Percentiles rank a stretch among this genome's conserved stretches.
These are phyloP conservation scores for Amborella trichopoda DNA, from an alignment of 164 flowering plant species.

Conservation along the genomic window DNA sequence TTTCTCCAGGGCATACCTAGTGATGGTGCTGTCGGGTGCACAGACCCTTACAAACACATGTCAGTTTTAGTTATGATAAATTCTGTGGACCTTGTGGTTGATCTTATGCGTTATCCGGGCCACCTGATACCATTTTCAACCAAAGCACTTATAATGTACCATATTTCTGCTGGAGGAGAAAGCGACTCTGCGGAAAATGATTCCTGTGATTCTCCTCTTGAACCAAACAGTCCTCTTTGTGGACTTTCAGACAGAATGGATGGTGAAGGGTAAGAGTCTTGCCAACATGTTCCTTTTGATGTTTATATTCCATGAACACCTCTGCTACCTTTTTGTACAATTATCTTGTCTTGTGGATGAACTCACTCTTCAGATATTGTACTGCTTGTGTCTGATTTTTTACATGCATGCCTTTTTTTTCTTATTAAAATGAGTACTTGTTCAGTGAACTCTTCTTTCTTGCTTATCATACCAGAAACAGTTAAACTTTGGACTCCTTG, in stretches of 20 bases:
- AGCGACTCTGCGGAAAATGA: constrained; percentile 99
- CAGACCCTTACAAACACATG: constrained; percentile 83
- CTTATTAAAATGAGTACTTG: no score
- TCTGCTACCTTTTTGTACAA: no score
- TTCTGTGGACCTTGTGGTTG: constrained; percentile 82
- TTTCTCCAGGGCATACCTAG: constrained; percentile 67
- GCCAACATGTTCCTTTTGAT: neutral
- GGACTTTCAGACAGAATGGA: constrained; percentile 65
- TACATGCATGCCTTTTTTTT: no score
- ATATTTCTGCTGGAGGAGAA: constrained; percentile 87
- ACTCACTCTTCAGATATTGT: no score
- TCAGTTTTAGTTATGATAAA: constrained; percentile 81
- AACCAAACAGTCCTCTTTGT: constrained; percentile 94
- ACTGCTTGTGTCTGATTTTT: no score
- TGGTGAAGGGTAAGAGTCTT: constrained; percentile 48
- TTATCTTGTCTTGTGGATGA: no score
- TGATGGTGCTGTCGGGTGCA: constrained; percentile 49
- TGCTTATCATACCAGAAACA: no score
- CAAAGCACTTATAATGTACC: constrained; percentile 74
- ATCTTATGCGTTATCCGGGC: constrained; percentile 94
- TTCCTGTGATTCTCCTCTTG: constrained; percentile 97
- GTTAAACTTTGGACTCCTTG: no score
- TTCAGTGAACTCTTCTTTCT: no score
- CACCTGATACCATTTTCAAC: constrained; percentile 77
- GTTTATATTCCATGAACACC: neutral